phyloP scores from a whole-genome alignment of 805 yeast genomes.

The Diddensiella transvaalensis region DNA sequence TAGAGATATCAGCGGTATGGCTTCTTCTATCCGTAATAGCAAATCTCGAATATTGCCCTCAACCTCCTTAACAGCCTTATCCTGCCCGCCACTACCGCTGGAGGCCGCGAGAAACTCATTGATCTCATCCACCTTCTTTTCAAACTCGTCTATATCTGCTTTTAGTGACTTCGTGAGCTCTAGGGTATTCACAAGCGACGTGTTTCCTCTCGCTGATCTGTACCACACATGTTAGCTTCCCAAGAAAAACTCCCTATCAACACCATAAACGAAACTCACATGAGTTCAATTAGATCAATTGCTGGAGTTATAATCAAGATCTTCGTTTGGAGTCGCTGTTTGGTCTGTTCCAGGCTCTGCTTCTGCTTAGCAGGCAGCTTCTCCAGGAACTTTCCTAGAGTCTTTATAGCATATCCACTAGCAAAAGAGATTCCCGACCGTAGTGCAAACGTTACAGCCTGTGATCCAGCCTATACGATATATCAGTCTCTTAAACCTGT shows the following conservation, averaged over 20 bases:
- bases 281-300: constrained; percentile 61
- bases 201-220: constrained; percentile 29
- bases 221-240: background rate
- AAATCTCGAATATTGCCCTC: constrained; percentile 48
- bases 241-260: background rate
- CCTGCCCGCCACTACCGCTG: constrained; percentile 17
- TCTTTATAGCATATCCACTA: constrained; percentile 65
- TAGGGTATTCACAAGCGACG: constrained; percentile 47
- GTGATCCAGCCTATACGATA: constrained; percentile 58
- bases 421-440: constrained; percentile 73
- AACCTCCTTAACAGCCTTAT: constrained; percentile 42
- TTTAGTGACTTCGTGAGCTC: constrained; percentile 53
- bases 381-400: constrained; percentile 54
- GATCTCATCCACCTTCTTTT: constrained; percentile 43
- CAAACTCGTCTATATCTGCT: constrained; percentile 55
- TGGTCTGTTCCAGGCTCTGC: constrained; percentile 39
- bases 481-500: background rate
- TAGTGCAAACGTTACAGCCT: constrained; percentile 76
- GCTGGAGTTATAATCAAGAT: constrained; percentile 61
- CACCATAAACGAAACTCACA: constrained; percentile 22
- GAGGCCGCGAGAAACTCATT: constrained; percentile 31
- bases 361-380: constrained; percentile 49
- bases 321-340: constrained; percentile 50
- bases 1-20: constrained; percentile 63
- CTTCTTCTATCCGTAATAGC: constrained; percentile 54